Conservation (phyloP, 2,329 filamentous ascomycete genomes). For the Torrubiellomyces zombiae region DNA sequence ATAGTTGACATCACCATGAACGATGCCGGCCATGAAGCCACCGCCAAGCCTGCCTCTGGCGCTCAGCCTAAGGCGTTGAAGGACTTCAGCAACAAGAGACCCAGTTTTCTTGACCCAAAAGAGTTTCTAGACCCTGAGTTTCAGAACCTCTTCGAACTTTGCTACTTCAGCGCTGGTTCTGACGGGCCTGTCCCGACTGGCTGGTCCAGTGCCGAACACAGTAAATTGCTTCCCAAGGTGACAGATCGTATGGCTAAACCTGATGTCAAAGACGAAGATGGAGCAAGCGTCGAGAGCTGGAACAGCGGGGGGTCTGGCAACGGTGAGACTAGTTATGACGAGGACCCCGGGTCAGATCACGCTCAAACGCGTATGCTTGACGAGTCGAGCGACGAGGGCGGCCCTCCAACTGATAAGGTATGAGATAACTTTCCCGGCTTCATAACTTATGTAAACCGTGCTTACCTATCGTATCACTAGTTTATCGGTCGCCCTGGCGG, state of each 20-base stretch:
- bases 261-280: slow-evolving; percentile 25
- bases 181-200: slow-evolving; percentile 51
- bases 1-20: slow-evolving; percentile 83
- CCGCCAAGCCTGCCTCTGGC: slow-evolving; percentile 10
- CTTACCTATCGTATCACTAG: slow-evolving; percentile 5
- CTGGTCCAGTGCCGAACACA: slow-evolving; percentile 45
- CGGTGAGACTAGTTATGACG: slow-evolving; percentile 36
- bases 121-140: slow-evolving; percentile 44
- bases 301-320: slow-evolving; percentile 31
- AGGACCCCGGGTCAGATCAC: slow-evolving; percentile 17
- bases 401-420: slow-evolving; percentile 11
- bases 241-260: slow-evolving; percentile 27
- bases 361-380: slow-evolving; percentile 38
- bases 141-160: slow-evolving; percentile 62
- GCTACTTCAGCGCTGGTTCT: slow-evolving; percentile 39
- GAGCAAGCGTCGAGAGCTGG: slow-evolving; percentile 29
- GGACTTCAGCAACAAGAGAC: slow-evolving; percentile 31
- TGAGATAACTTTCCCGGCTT: slow-evolving; percentile 2
- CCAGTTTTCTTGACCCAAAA: slow-evolving; percentile 33
- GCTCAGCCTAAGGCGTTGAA: slow-evolving; percentile 19
- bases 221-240: slow-evolving; percentile 37
- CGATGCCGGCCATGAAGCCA: slow-evolving; percentile 27
- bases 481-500: slow-evolving; percentile 6
- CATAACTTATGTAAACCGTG: neutral
- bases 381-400: slow-evolving; percentile 41